A percentile compares a stretch with the other conserved stretches of the same genome.
phyloP scores from a whole-genome alignment of 192 early-diverging fungal species.

The Coemansia sp. region DNA sequence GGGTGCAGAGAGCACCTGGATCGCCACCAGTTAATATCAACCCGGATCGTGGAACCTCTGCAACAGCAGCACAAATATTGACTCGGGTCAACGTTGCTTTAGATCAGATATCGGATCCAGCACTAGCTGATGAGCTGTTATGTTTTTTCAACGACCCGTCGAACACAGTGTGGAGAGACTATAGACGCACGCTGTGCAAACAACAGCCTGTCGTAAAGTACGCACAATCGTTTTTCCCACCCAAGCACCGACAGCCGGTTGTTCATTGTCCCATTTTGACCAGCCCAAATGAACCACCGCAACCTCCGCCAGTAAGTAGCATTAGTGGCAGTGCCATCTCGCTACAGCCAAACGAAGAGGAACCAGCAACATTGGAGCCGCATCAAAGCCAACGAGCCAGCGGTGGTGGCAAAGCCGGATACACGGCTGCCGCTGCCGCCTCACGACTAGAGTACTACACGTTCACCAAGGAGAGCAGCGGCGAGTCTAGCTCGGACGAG shows the following conservation, averaged over 20 bases:
- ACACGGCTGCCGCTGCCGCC: constrained; percentile 22
- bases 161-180: constrained; percentile 33
- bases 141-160: constrained; percentile 8
- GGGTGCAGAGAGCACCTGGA: constrained; percentile 6
- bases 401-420: constrained; percentile 38
- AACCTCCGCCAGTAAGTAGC: background rate
- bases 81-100: constrained; percentile 31
- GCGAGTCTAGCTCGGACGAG: background rate
- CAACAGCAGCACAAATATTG: constrained; percentile 10
- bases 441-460: constrained; percentile 2
- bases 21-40: constrained; percentile 1
- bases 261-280: background rate
- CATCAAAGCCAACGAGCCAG: background rate
- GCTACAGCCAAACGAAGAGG: background rate
- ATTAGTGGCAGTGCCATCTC: background rate
- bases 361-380: background rate
- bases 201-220: constrained; percentile 23
- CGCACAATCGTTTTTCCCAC: constrained; percentile 30
- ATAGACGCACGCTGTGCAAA: constrained; percentile 17
- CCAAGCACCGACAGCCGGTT: background rate
- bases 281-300: background rate
- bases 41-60: constrained; percentile 24
- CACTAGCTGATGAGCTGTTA: constrained; percentile 12
- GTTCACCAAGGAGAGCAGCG: background rate
- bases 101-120: background rate